phyloP scores from a whole-genome alignment of 805 yeast genomes.

The Spathaspora arborariae region DNA sequence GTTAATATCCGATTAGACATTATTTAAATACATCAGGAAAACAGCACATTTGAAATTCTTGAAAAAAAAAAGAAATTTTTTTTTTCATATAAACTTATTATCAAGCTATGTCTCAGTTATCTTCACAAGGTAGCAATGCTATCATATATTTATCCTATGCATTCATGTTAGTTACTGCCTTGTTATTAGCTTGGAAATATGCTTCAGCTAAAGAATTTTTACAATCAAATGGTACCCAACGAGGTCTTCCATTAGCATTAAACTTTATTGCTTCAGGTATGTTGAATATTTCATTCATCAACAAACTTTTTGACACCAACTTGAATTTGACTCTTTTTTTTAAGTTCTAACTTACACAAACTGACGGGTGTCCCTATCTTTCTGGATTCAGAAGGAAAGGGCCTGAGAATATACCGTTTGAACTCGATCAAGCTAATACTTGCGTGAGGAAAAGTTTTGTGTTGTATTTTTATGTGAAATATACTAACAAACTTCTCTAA shows the following conservation, averaged over 20 bases:
- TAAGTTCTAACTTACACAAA: not conserved
- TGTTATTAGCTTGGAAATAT: constrained; percentile 52
- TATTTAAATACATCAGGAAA: not conserved
- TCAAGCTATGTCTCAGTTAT: constrained; percentile 21
- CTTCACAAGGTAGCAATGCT: constrained; percentile 41
- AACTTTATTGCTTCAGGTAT: constrained; percentile 89
- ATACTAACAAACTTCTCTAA: constrained; percentile 3
- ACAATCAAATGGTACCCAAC: constrained; percentile 76
- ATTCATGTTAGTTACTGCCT: constrained; percentile 37
- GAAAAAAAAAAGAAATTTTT: too few species aligned
- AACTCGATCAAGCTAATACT: constrained; percentile 43
- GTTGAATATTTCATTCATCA: constrained; percentile 25
- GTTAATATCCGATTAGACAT: not conserved
- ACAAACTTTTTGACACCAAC: not conserved
- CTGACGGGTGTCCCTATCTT: constrained; percentile 24
- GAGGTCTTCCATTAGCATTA: constrained; percentile 75
- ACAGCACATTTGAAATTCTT: not conserved
- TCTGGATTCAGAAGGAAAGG: not conserved
- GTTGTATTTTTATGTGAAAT: constrained; percentile 4
- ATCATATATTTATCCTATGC: constrained; percentile 39
- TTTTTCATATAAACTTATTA: not conserved
- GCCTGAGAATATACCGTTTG: constrained; percentile 41
- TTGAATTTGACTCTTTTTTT: not conserved
- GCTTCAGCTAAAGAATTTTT: constrained; percentile 56
- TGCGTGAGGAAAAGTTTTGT: constrained; percentile 41